Conservation (phyloP, 805 yeast genomes). For the Metschnikowia henanensis region DNA sequence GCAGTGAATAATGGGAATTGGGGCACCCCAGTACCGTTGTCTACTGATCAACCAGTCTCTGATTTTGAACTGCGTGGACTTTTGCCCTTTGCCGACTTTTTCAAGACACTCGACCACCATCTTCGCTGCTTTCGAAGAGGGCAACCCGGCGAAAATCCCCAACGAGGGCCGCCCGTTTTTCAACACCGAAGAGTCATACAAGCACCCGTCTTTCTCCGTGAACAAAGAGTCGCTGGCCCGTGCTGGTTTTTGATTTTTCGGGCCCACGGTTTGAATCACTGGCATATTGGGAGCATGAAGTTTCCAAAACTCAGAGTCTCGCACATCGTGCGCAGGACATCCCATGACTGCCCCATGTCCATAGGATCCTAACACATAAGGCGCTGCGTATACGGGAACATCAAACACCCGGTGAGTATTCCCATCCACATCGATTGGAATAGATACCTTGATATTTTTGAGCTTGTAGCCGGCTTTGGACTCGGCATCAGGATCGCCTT, state of each 20-base stretch:
- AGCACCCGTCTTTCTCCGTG: conserved; percentile 45
- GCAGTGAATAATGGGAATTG: conserved; percentile 94
- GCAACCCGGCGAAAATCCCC: conserved; percentile 49
- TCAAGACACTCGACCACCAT: conserved; percentile 46
- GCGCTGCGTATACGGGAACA: conserved; percentile 85
- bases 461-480: conserved; percentile 58
- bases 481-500: conserved; percentile 36
- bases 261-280: conserved; percentile 47
- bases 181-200: conserved; percentile 28
- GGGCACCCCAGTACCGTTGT: conserved; percentile 98
- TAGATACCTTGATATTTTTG: conserved; percentile 39
- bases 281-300: conserved; percentile 50
- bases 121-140: conserved; percentile 50
- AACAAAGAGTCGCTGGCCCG: conserved; percentile 39
- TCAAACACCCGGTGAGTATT: conserved; percentile 15
- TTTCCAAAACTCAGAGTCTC: conserved; percentile 84
- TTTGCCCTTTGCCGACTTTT: conserved; percentile 41
- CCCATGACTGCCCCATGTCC: conserved; percentile 99
- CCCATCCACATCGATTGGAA: conserved; percentile 56
- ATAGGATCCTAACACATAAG: conserved; percentile 80
- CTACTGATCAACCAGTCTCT: conserved; percentile 96
- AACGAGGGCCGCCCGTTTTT: conserved; percentile 27
- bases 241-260: conserved; percentile 22
- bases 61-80: conserved; percentile 56
- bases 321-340: conserved; percentile 88